Base-by-base conservation (phyloP, 345 rosid genomes). In the Eucalyptus erythrocorys region DNA sequence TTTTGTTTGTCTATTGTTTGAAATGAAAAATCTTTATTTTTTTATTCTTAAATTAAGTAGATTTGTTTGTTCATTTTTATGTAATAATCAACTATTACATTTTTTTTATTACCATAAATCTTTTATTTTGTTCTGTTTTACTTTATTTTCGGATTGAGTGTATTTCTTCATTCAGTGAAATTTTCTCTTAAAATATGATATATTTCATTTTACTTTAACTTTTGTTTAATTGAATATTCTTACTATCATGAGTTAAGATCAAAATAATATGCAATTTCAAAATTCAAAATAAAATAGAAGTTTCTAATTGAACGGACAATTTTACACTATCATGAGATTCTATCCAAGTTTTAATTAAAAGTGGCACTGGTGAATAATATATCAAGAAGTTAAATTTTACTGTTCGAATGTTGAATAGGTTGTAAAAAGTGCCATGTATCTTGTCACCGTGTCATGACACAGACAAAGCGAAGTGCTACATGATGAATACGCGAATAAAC, bases 401-500 rank as follows among this genome's bases (percentile, higher is more conserved):
- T n/a, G 40, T 64, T n/a, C 19, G 76, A 0, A n/a, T n/a, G 76
- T 14, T 0, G 76, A 64, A 64, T 34, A 15, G 17, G 37, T 14
- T 34, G 40, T 32, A 64, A 64, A 64, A n/a, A 64, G 16, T 64
- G 76, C 21, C 10, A 64, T 64, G 19, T 64, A 4, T 15, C 37
- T 0, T 14, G 19, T 64, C 76, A 64, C 19, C 1, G 76, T 15
- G 40, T 0, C 76, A n/a, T 64, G 0, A 64, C 10, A 64, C 34
- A 64, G 19, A 34, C 76, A 64, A 64, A 64, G 40, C 9, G 40
- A 64, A 64, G 76, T 64, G 37, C 40, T 14, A 64, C 76, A 1
- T 64, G 76, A n/a, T 64, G 37, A 64, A n/a, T 64, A n/a, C 9
- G 37, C 34, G 10, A 15, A n/a, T n/a, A 64, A n/a, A n/a, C 21